Base-by-base conservation (phyloP, 1,284 basidiomycete genomes). In the Heterobasidion irregulare region DNA sequence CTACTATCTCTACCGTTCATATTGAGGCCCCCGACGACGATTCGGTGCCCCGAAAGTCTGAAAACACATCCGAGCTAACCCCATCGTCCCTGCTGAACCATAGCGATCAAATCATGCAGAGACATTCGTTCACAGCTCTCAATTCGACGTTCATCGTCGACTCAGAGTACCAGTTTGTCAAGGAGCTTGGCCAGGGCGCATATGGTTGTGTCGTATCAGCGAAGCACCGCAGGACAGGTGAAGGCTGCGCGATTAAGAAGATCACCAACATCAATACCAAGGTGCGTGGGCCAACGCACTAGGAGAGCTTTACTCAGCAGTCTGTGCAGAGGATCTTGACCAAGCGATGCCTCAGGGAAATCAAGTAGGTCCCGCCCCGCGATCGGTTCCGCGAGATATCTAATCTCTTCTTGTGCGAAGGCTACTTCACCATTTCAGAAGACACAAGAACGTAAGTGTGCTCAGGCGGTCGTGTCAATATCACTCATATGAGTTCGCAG, bases 201-300 rank as follows among this genome's bases (percentile, higher is more conserved):
- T 95, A 96, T 69, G 94, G 94, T 33, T 94, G 91, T 65, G 93
- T 95, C 61, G 87, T 94, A 50, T 84, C 91, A 45, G 93, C 93
- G 0, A 83, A 85, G 59, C 90, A 95, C 70, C 84, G 85, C 61
- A 75, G 86, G 62, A 88, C 90, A 6, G 89, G 89, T 38, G 93
- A 95, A 69, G 91, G 91, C 33, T 90, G 93, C 63, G 95, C 94
- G 63, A 93, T 95, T 74, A 95, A 95, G 78, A 95, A 95, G 78
- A 96, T 98, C 68, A 97, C 94, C 56, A 97, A 96, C 68, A 94
- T 98, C 67, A 96, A 96, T 70, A 94, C 91, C 53, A 98, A 98
- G 80, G 89, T 83, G 59, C 51, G 72, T 38, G 16, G 15, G 16
- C 16, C 35, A 16, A 38, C n/a, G 15, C 33, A 48, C n/a, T 16